These are phyloP conservation scores for Urtica urens DNA, from an alignment of 306 rosid species.

Conservation along the genomic window DNA sequence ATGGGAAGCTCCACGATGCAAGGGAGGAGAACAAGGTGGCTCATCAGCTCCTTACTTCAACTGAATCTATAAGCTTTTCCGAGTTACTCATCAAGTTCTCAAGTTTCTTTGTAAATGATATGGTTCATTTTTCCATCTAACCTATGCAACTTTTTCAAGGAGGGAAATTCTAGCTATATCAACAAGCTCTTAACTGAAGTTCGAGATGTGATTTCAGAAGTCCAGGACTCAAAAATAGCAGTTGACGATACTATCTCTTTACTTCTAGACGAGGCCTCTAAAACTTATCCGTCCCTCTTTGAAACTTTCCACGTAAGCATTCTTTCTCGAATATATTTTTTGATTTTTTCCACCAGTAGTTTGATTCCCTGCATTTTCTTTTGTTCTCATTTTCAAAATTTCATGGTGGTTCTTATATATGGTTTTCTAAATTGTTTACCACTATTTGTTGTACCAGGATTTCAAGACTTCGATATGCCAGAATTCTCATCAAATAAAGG, in stretches of 20 bases:
- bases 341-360: constrained; percentile 1
- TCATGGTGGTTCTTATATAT: not conserved
- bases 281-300: constrained; percentile 38
- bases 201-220: constrained; percentile 46
- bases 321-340: constrained; percentile 11
- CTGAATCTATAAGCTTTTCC: constrained; percentile 23
- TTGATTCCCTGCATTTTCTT: constrained; percentile 5
- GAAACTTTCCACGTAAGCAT: constrained; percentile 54
- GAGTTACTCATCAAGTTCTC: not conserved
- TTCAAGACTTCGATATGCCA: constrained; percentile 36
- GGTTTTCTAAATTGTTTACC: constrained; percentile 2
- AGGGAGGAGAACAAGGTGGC: constrained; percentile 57
- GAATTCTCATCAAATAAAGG: constrained; percentile 29
- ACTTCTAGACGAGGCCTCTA: constrained; percentile 44
- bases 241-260: constrained; percentile 32
- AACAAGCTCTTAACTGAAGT: constrained; percentile 36
- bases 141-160: constrained; percentile 37
- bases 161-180: constrained; percentile 34
- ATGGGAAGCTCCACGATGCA: constrained; percentile 51
- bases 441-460: constrained; percentile 34
- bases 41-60: constrained; percentile 36
- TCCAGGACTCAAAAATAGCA: constrained; percentile 46
- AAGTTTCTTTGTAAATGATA: not conserved
- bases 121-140: constrained; percentile 9
- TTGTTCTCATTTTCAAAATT: constrained; percentile 7